Conservation (phyloP, 371 early-diverging fungal species). For the Umbelopsis sp. region DNA sequence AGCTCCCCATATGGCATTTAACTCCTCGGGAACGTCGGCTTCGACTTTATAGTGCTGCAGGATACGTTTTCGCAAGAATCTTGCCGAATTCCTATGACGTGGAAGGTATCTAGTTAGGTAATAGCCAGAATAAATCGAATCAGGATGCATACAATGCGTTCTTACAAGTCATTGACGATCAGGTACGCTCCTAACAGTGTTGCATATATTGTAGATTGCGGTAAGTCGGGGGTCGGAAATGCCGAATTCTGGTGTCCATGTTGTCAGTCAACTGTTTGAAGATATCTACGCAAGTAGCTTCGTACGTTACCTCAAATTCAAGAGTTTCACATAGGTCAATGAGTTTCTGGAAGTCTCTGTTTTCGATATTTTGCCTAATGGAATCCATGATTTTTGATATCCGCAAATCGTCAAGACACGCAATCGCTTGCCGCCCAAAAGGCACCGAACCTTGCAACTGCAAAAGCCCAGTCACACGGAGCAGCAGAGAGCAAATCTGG, state of each 20-base stretch:
- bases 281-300: background rate
- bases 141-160: too few relatives aligned
- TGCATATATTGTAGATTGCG: background rate
- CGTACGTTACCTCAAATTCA: background rate
- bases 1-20: conserved; percentile 7
- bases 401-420: background rate
- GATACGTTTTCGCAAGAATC: conserved; percentile 8
- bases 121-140: background rate
- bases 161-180: conserved; percentile 11
- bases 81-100: background rate
- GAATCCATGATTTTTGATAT: background rate
- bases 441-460: too few relatives aligned
- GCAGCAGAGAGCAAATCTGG: too few relatives aligned
- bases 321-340: background rate
- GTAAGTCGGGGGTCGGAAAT: background rate
- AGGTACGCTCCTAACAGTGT: background rate
- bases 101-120: background rate
- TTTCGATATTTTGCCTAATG: conserved; percentile 3
- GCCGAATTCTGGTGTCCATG: background rate
- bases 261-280: background rate
- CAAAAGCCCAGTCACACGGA: too few relatives aligned
- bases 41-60: background rate
- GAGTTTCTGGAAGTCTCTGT: background rate
- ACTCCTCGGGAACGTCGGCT: background rate
- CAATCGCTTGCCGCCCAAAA: background rate